Percentiles rank a stretch among this genome's conserved stretches.
Evolutionary conservation across 768 basidiomycete species (phyloP).

Genomic region (Favolaschia claudopus): DNA sequence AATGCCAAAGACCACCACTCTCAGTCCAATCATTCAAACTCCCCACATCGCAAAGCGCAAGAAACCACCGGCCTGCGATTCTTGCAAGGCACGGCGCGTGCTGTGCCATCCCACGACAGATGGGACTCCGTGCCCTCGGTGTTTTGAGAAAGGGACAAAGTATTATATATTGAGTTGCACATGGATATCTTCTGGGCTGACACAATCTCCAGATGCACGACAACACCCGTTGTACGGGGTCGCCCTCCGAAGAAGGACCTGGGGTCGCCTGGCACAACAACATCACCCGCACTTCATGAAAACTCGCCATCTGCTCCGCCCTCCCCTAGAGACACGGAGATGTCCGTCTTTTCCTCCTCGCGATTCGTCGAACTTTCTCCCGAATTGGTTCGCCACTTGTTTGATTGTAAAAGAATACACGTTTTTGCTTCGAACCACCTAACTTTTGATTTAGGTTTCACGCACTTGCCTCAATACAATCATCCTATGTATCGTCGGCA

Average conservation of each 20-base stretch:
- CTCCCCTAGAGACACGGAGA: too few relatives aligned
- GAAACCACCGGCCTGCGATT: too few relatives aligned
- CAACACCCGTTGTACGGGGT: conserved; percentile 4
- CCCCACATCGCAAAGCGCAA: too few relatives aligned
- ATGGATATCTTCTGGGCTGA: too few relatives aligned
- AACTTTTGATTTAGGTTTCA: neutral
- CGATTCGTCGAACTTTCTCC: neutral
- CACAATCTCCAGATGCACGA: conserved; percentile 16
- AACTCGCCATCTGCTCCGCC: too few relatives aligned
- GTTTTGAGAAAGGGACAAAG: conserved; percentile 4
- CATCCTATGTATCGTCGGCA: conserved; percentile 15
- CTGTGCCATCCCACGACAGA: conserved; percentile 14
- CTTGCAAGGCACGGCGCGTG: conserved; percentile 15
- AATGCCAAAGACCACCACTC: too few relatives aligned
- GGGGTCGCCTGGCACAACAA: too few relatives aligned
- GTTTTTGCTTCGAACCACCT: neutral
- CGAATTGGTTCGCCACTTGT: conserved; percentile 9
- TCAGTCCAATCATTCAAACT: too few relatives aligned
- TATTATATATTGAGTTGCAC: neutral
- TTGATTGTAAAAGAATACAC: neutral
- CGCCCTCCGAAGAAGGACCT: conserved; percentile 2
- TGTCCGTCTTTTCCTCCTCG: too few relatives aligned
- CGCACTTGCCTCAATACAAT: neutral
- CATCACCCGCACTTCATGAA: too few relatives aligned
- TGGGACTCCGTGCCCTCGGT: conserved; percentile 15